A percentile compares a stretch with the other conserved stretches of the same genome.
Evolutionary conservation across 352 stramenopile species (phyloP).

Genomic region (Phytophthora constricta): DNA sequence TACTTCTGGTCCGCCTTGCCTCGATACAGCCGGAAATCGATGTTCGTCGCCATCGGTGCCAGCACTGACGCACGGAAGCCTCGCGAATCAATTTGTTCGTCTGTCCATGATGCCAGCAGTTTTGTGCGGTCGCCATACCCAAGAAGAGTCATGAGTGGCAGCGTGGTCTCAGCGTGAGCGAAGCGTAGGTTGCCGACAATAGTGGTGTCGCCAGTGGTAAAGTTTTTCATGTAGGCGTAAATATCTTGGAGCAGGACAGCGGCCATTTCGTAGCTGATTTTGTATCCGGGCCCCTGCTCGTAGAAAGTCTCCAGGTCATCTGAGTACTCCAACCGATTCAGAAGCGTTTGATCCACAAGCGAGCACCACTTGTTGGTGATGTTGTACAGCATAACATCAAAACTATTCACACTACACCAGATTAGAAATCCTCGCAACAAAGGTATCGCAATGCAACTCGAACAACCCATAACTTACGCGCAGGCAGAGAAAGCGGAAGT

Average conservation of each 20-base stretch:
- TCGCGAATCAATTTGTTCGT: slow-evolving; percentile 48
- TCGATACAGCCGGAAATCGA: slow-evolving; percentile 74
- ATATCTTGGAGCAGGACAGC: slow-evolving; percentile 67
- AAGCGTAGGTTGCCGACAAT: slow-evolving; percentile 65
- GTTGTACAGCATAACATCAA: slow-evolving; percentile 69
- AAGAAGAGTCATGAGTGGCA: slow-evolving; percentile 76
- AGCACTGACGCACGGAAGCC: slow-evolving; percentile 61
- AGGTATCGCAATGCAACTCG: not conserved
- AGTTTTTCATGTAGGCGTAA: slow-evolving; percentile 51
- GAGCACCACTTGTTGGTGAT: slow-evolving; percentile 66
- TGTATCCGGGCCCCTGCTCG: slow-evolving; percentile 57
- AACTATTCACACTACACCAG: slow-evolving; percentile 36
- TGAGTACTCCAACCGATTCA: slow-evolving; percentile 63
- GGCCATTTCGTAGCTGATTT: slow-evolving; percentile 83
- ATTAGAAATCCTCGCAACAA: too few relatives aligned
- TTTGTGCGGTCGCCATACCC: slow-evolving; percentile 50
- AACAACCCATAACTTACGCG: slow-evolving; percentile 43
- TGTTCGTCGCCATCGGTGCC: slow-evolving; percentile 72
- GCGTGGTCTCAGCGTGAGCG: slow-evolving; percentile 76
- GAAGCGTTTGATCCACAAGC: slow-evolving; percentile 46
- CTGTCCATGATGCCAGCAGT: slow-evolving; percentile 41
- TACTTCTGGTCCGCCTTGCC: slow-evolving; percentile 44
- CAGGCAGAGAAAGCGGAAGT: slow-evolving; percentile 63
- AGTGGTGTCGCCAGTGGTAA: slow-evolving; percentile 38
- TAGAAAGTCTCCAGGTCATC: slow-evolving; percentile 81